Conservation (phyloP, 306 rosid species). For the Senna tora region DNA sequence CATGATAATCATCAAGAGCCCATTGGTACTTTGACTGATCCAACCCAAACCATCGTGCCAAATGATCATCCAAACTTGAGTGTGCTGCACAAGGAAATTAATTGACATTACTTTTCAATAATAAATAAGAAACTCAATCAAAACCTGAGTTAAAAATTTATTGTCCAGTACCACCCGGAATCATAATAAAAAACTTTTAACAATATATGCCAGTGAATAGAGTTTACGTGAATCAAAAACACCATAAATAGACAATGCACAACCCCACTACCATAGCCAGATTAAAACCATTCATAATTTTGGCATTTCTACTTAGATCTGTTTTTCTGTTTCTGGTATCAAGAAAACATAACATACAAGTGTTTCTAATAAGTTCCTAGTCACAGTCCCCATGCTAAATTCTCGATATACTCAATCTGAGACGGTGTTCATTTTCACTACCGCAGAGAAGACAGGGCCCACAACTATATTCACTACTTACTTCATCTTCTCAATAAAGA, state of each 20-base stretch:
- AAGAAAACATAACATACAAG: too few relatives aligned
- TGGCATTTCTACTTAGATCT: too few relatives aligned
- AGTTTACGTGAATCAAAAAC: not conserved
- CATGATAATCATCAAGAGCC: conserved; percentile 96
- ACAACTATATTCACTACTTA: too few relatives aligned
- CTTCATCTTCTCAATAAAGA: too few relatives aligned
- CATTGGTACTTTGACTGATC: conserved; percentile 98
- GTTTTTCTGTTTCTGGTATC: too few relatives aligned
- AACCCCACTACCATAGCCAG: too few relatives aligned
- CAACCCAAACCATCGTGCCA: conserved; percentile 98
- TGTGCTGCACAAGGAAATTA: conserved; percentile 61
- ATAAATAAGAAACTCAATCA: not conserved
- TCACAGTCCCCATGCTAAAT: too few relatives aligned
- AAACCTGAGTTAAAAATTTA: not conserved
- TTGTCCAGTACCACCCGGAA: conserved; percentile 5
- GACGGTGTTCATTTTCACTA: too few relatives aligned
- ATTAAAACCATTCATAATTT: too few relatives aligned
- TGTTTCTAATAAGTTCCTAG: too few relatives aligned
- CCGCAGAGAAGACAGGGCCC: too few relatives aligned
- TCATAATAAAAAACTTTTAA: not conserved
- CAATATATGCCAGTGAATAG: not conserved
- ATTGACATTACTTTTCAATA: not conserved
- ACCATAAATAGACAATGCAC: conserved; percentile 23
- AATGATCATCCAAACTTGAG: conserved; percentile 92
- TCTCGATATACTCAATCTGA: too few relatives aligned